A percentile compares a stretch with the other conserved stretches of the same genome.
phyloP scores from a whole-genome alignment of 192 early-diverging fungal genomes.

The Ramicandelaber brevisporus region DNA sequence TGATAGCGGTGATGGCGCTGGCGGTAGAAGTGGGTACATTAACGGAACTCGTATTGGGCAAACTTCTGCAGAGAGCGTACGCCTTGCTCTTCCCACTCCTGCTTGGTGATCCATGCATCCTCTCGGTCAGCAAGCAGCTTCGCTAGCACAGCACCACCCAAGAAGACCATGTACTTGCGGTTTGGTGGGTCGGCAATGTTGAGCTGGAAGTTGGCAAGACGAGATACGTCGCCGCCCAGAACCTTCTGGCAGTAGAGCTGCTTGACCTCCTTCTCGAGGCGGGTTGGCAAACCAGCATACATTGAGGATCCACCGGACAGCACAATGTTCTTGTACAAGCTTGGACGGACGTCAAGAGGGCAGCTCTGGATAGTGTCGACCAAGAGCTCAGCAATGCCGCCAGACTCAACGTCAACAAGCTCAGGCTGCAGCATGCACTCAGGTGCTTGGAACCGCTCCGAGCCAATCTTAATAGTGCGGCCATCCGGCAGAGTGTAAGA shows the following conservation, averaged over 20 bases:
- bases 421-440: conserved; percentile 98
- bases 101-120: conserved; percentile 74
- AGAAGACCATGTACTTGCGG: conserved; percentile 95
- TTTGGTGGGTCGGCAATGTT: conserved; percentile 93
- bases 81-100: conserved; percentile 85
- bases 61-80: conserved; percentile 25
- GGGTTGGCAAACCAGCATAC: conserved; percentile 92
- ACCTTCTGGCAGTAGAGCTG: conserved; percentile 83
- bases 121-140: conserved; percentile 85
- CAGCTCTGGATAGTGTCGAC: conserved; percentile 79
- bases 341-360: conserved; percentile 74
- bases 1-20: too few species aligned
- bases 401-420: conserved; percentile 81
- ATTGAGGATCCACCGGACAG: conserved; percentile 96
- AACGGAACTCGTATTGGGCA: not conserved
- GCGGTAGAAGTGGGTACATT: too few species aligned
- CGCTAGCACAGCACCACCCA: conserved; percentile 88
- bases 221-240: conserved; percentile 51
- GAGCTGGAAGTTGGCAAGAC: conserved; percentile 85
- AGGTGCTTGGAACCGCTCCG: conserved; percentile 93
- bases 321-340: conserved; percentile 94
- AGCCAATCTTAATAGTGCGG: conserved; percentile 92
- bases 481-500: conserved; percentile 94
- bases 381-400: conserved; percentile 83
- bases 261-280: conserved; percentile 95